phyloP scores from a whole-genome alignment of 1,284 basidiomycete genomes.

The Amylostereum chailletii region DNA sequence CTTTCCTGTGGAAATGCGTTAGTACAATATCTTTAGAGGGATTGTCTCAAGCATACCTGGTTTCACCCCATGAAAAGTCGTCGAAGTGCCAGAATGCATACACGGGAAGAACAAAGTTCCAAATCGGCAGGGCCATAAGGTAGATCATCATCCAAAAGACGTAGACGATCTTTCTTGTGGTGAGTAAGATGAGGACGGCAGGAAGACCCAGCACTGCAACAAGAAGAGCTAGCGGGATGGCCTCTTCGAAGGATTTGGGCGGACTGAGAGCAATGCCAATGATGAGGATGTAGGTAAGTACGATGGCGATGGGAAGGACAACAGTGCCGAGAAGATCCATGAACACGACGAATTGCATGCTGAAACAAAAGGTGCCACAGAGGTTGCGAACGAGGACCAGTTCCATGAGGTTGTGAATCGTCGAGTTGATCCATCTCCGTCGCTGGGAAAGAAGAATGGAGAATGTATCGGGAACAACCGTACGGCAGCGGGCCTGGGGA shows the following conservation, averaged over 20 bases:
- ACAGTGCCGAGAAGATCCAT: constrained; percentile 98
- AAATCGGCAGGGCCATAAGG: constrained; percentile 84
- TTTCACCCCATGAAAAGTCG: constrained; percentile 99
- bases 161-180: constrained; percentile 92
- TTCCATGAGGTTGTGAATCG: constrained; percentile 99
- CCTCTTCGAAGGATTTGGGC: constrained; percentile 81
- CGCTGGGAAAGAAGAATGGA: constrained; percentile 90
- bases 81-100: constrained; percentile 99
- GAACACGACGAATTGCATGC: constrained; percentile 97
- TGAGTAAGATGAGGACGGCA: constrained; percentile 86
- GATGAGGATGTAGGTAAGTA: constrained; percentile 84
- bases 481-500: constrained; percentile 92
- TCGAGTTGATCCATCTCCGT: constrained; percentile 99
- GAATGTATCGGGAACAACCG: constrained; percentile 96
- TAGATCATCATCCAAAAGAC: constrained; percentile 98
- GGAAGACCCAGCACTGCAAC: constrained; percentile 90
- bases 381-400: constrained; percentile 94
- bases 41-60: constrained; percentile 50
- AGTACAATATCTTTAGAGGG: constrained; percentile 1
- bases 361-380: constrained; percentile 94
- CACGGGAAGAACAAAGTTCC: constrained; percentile 91
- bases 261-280: constrained; percentile 77
- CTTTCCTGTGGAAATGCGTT: constrained; percentile 56
- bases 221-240: constrained; percentile 90
- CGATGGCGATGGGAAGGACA: constrained; percentile 91